These are phyloP conservation scores for Tricholoma hemisulphureum DNA, from an alignment of 768 basidiomycete species.

Conservation along the genomic window DNA sequence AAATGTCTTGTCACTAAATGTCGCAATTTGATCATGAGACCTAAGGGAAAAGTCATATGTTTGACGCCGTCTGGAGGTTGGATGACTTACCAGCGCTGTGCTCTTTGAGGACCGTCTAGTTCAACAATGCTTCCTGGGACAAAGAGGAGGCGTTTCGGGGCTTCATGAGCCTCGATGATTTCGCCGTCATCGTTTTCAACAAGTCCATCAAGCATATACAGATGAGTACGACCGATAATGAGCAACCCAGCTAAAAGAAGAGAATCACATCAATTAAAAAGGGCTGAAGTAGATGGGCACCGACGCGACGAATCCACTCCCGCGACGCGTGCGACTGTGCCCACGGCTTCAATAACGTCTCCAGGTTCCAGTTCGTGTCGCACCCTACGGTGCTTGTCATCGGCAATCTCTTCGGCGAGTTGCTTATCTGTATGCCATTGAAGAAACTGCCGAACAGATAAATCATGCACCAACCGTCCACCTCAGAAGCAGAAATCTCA, in stretches of 20 bases:
- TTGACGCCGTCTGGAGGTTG: not conserved
- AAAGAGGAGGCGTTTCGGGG: constrained; percentile 76
- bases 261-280: not conserved
- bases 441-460: not conserved
- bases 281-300: constrained; percentile 25
- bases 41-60: constrained; percentile 35
- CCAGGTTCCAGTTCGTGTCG: constrained; percentile 85
- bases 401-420: constrained; percentile 73
- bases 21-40: constrained; percentile 75
- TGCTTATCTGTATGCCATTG: constrained; percentile 42
- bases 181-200: constrained; percentile 86
- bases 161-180: constrained; percentile 84
- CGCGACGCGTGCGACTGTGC: constrained; percentile 82
- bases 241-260: constrained; percentile 70
- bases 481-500: constrained; percentile 61
- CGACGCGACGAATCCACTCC: constrained; percentile 91
- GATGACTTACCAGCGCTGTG: constrained; percentile 70
- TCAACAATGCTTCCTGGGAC: constrained; percentile 85
- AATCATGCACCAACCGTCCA: constrained; percentile 46
- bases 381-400: constrained; percentile 86
- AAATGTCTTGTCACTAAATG: constrained; percentile 79
- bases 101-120: constrained; percentile 74
- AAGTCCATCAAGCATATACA: constrained; percentile 90
- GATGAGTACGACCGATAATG: constrained; percentile 79
- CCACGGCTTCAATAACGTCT: constrained; percentile 84